A percentile compares a stretch with the other conserved stretches of the same genome.
phyloP scores from a whole-genome alignment of 352 stramenopile genomes.

The Blastocystis sp. region DNA sequence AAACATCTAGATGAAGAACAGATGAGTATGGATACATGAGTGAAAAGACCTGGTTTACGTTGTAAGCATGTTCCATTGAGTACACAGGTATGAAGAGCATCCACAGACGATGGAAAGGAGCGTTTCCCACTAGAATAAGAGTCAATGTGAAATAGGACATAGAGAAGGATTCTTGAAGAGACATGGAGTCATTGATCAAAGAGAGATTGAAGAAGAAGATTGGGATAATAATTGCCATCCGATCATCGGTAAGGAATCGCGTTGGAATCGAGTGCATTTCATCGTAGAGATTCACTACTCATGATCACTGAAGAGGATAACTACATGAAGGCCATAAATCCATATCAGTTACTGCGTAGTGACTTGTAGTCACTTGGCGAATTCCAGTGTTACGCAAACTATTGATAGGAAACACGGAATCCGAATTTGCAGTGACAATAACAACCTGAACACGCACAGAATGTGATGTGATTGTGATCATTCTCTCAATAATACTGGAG shows the following conservation, averaged over 20 bases:
- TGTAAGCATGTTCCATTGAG: neutral
- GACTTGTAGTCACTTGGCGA: neutral
- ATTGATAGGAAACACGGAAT: conserved; percentile 8
- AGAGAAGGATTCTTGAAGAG: neutral
- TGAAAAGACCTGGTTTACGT: neutral
- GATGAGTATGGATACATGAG: neutral
- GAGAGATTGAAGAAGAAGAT: neutral
- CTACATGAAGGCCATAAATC: conserved; percentile 56
- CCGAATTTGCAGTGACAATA: neutral
- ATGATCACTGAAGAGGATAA: neutral
- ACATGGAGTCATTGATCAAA: neutral
- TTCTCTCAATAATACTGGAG: neutral
- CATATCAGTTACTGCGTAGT: conserved; percentile 40
- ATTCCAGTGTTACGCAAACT: conserved; percentile 31
- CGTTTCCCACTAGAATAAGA: neutral
- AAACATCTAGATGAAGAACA: neutral
- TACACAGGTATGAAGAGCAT: neutral
- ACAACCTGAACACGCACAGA: neutral
- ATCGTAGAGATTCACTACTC: neutral
- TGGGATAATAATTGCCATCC: neutral
- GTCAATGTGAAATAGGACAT: neutral
- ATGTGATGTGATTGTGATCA: neutral
- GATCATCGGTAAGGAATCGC: neutral
- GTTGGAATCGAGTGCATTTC: neutral
- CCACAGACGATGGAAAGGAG: neutral